Percentiles rank a stretch among this genome's conserved stretches.
These are phyloP conservation scores for Singerocomus inundabilis DNA, from an alignment of 1,284 basidiomycete genomes.

Conservation along the genomic window DNA sequence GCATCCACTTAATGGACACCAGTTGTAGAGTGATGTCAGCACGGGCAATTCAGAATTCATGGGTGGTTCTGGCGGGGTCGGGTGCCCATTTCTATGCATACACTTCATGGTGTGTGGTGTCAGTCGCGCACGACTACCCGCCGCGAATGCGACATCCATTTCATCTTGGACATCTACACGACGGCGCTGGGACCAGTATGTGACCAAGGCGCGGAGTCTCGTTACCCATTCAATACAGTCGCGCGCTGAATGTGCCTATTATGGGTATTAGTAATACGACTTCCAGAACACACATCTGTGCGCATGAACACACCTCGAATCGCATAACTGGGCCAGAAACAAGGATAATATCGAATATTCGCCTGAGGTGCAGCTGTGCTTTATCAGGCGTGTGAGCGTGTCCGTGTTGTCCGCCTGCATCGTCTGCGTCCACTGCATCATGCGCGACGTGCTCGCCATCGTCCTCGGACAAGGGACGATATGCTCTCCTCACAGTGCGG, in stretches of 20 bases:
- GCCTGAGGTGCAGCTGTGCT: slow-evolving; percentile 51
- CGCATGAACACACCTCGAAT: slow-evolving; percentile 59
- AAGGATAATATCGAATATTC: slow-evolving; percentile 77
- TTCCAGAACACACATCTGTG: slow-evolving; percentile 3
- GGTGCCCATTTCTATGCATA: slow-evolving; percentile 41
- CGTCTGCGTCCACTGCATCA: slow-evolving; percentile 52
- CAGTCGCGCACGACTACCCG: slow-evolving; percentile 48
- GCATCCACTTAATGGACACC: slow-evolving; percentile 78
- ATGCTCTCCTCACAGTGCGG: slow-evolving; percentile 61
- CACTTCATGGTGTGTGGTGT: slow-evolving; percentile 48
- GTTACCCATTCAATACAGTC: slow-evolving; percentile 79
- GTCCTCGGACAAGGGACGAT: slow-evolving; percentile 31
- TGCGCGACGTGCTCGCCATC: slow-evolving; percentile 33
- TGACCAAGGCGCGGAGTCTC: slow-evolving; percentile 61
- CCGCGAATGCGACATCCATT: slow-evolving; percentile 69
- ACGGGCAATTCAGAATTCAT: slow-evolving; percentile 54
- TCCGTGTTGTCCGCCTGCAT: slow-evolving; percentile 67
- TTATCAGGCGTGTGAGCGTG: slow-evolving; percentile 46
- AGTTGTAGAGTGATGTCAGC: slow-evolving; percentile 68
- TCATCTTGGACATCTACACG: slow-evolving; percentile 69
- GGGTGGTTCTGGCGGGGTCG: slow-evolving; percentile 47
- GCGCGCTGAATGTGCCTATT: slow-evolving; percentile 58
- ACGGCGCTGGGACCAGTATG: slow-evolving; percentile 77
- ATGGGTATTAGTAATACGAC: slow-evolving; percentile 2
- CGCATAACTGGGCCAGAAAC: slow-evolving; percentile 66